Conservation (phyloP, 2,329 filamentous ascomycete species). For the Clarireedia paspali region DNA sequence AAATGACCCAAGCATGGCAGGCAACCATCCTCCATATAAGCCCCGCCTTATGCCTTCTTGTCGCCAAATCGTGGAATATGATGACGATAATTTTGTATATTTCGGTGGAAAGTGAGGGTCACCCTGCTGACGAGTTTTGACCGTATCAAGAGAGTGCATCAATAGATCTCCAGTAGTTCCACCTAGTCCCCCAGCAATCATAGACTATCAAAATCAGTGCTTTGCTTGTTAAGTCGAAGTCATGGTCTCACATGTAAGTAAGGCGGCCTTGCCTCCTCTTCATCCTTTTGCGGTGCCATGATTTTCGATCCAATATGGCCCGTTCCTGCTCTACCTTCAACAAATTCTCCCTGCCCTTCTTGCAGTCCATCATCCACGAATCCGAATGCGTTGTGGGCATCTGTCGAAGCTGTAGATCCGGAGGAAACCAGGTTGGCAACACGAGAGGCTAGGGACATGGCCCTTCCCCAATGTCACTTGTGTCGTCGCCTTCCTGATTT, state of each 20-base stretch:
- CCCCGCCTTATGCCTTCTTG: constrained; percentile 85
- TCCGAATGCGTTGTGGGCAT: constrained; percentile 24
- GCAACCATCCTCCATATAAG: constrained; percentile 87
- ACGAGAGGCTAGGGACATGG: constrained; percentile 51
- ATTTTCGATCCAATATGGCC: constrained; percentile 18
- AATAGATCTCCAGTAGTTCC: constrained; percentile 92
- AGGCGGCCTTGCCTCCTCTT: constrained; percentile 50
- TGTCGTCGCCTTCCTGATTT: neutral
- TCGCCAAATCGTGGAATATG: constrained; percentile 86
- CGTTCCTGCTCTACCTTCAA: constrained; percentile 27
- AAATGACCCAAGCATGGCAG: constrained; percentile 86
- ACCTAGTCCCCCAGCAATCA: constrained; percentile 90
- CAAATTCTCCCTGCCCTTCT: constrained; percentile 24
- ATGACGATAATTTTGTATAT: constrained; percentile 83
- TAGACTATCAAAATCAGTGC: constrained; percentile 52
- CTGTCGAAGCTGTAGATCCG: constrained; percentile 20
- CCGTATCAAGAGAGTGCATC: constrained; percentile 98
- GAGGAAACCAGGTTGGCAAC: constrained; percentile 44
- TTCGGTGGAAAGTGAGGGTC: constrained; percentile 89
- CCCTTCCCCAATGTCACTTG: constrained; percentile 29
- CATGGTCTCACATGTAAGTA: constrained; percentile 48
- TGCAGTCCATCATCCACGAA: constrained; percentile 32
- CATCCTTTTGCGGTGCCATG: constrained; percentile 30
- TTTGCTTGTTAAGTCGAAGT: constrained; percentile 7
- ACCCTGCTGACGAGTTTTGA: constrained; percentile 96